Evolutionary conservation across 1,284 basidiomycete genomes (phyloP).

Genomic region (Amylostereum chailletii): DNA sequence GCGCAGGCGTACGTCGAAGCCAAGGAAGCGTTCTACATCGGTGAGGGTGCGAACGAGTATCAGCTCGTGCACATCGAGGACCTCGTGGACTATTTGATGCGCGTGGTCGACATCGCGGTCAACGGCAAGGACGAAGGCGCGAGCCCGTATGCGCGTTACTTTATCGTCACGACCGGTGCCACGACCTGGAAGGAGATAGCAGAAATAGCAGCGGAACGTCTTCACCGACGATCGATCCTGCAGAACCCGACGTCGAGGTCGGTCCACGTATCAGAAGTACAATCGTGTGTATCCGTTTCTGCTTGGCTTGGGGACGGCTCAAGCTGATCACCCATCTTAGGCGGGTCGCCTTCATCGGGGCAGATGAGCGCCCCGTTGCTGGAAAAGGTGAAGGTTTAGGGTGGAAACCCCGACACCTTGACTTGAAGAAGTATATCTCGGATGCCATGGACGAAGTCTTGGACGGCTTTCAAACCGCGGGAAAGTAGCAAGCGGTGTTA

Average conservation of each 20-base stretch:
- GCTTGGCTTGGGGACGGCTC: no score
- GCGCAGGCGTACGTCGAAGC: not conserved
- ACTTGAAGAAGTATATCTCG: not conserved
- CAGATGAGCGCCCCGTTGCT: not conserved
- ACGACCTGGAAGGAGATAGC: not conserved
- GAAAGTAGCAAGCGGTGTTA: no score
- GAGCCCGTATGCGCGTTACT: constrained; percentile 6
- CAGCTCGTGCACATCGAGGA: constrained; percentile 16
- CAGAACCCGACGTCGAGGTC: not conserved
- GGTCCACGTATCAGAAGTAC: no score
- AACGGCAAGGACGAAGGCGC: not conserved
- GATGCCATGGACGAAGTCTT: not conserved
- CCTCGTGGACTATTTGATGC: constrained; percentile 11
- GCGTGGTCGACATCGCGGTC: constrained; percentile 11
- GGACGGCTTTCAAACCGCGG: no score
- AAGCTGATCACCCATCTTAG: no score
- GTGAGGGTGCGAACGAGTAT: constrained; percentile 16
- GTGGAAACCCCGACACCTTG: not conserved
- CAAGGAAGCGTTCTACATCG: constrained; percentile 10
- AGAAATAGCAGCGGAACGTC: not conserved
- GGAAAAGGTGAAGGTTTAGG: not conserved
- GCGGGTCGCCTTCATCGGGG: not conserved
- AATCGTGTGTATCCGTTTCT: no score
- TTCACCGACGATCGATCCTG: not conserved
- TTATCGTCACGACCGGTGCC: constrained; percentile 1